Base-by-base conservation (phyloP, 352 stramenopile genomes). In the Globisporangium uncinulatum region DNA sequence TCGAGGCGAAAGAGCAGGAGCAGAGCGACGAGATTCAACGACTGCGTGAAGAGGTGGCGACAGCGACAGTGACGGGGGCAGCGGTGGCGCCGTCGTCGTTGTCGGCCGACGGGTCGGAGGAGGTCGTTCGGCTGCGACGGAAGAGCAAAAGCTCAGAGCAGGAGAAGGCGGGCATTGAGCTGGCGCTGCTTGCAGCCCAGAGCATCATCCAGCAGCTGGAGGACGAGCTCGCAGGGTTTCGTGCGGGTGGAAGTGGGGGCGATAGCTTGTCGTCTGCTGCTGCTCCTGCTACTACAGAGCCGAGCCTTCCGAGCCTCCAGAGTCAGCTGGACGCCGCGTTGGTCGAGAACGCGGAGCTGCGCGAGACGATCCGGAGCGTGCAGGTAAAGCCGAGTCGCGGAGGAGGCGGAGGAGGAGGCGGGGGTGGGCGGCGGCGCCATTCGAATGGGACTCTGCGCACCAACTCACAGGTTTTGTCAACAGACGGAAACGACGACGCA, bases 291-390 rank as follows among this genome's bases (percentile, higher is more conserved):
- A 42, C 32, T 15, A 45, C 13, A 9, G 59, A n/a, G 15, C 4
- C 37, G 9, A 64, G 45, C 37, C 54, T 53, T 19, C 56, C 59
- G 51, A 59, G 76, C 51, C 63, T 85, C 11, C 69, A 84, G 50
- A 79, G 70, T 24, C 46, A 85, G 31, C 51, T 91, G 10, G 65
- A 84, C 36, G 67, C 58, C 39, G 73, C 76, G 39, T 48, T 91
- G 10, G 70, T 61, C 24, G 76, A 88, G 51, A 88, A 87, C 36
- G 67, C 69, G 44, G 70, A 87, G 41, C 67, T 91, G 42, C 65
- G 85, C 36, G 73, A 80, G 51, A 86, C 74, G 17, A 71, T 87
- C 53, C 70, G 75, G 59, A 66, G 82, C n/a, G 53, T 87, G 34
- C 73, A 89, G 76, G 71, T 82, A 73, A 84, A 80, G 63, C 68